A percentile compares a stretch with the other conserved stretches of the same genome.
Evolutionary conservation across 2,329 filamentous ascomycete genomes (phyloP).

Genomic region (Monosporascus sp.): DNA sequence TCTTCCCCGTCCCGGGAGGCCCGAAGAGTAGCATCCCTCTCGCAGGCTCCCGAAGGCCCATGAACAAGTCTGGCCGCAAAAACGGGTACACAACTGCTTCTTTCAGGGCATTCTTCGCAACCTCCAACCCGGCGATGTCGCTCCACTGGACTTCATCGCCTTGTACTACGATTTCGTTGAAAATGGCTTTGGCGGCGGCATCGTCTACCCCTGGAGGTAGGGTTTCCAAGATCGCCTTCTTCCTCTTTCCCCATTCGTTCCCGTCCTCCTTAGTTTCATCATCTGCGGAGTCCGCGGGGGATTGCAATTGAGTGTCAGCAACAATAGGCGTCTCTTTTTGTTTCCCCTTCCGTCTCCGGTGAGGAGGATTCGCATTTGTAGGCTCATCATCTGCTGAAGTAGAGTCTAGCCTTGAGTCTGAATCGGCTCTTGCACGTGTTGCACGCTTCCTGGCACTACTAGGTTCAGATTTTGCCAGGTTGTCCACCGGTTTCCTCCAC

Average conservation of each 20-base stretch:
- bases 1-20: conserved; percentile 96
- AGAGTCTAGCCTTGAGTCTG: conserved; percentile 10
- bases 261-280: conserved; percentile 36
- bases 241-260: conserved; percentile 55
- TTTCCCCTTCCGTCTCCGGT: conserved; percentile 27
- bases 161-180: conserved; percentile 92
- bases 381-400: conserved; percentile 19
- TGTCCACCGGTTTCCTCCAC: conserved; percentile 14
- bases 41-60: conserved; percentile 89
- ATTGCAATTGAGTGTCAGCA: conserved; percentile 42
- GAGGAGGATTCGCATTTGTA: conserved; percentile 4
- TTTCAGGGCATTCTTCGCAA: conserved; percentile 85
- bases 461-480: conserved; percentile 11
- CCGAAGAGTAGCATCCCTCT: conserved; percentile 94
- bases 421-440: conserved; percentile 7
- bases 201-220: conserved; percentile 79
- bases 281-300: conserved; percentile 38
- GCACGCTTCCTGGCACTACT: conserved; percentile 19
- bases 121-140: conserved; percentile 85
- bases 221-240: conserved; percentile 64
- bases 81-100: conserved; percentile 98
- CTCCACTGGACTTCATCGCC: conserved; percentile 94
- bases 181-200: conserved; percentile 78
- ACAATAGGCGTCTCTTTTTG: conserved; percentile 35
- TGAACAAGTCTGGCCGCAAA: conserved; percentile 89